These are phyloP conservation scores for Fusarium bulbicola DNA, from an alignment of 2,329 filamentous ascomycete species.

Conservation along the genomic window DNA sequence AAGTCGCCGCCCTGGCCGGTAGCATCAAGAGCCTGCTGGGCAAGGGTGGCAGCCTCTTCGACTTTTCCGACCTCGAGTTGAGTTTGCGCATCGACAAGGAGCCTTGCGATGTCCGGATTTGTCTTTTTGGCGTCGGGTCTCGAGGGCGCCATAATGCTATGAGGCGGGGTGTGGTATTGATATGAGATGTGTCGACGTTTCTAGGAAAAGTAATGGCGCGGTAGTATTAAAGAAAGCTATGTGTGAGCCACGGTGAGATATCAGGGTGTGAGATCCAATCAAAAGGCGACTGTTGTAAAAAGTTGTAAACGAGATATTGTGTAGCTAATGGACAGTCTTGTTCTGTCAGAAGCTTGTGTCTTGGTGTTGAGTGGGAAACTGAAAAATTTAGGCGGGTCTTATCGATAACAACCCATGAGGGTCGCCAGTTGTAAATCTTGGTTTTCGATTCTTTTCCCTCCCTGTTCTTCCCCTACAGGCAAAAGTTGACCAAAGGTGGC, in stretches of 20 bases:
- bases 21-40: slow-evolving; percentile 54
- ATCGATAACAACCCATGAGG: slow-evolving; percentile 43
- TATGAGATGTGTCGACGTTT: background rate
- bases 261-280: background rate
- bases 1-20: slow-evolving; percentile 58
- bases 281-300: background rate
- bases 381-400: slow-evolving; percentile 45
- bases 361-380: slow-evolving; percentile 39
- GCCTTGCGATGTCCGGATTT: slow-evolving; percentile 46
- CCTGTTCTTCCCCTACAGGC: background rate
- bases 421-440: background rate
- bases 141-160: slow-evolving; percentile 52
- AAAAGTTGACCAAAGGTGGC: background rate
- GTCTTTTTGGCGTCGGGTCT: slow-evolving; percentile 50
- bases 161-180: slow-evolving; percentile 6
- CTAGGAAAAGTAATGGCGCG: background rate
- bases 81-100: slow-evolving; percentile 53
- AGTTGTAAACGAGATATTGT: slow-evolving; percentile 1
- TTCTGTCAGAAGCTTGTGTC: slow-evolving; percentile 28
- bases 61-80: slow-evolving; percentile 55
- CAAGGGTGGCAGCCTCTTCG: slow-evolving; percentile 52
- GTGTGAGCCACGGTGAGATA: background rate
- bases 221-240: background rate
- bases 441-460: background rate
- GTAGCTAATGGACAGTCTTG: slow-evolving; percentile 8